A percentile compares a stretch with the other conserved stretches of the same genome.
Conservation (phyloP, 2,329 filamentous ascomycete species). For the Coniochaeta hoffmannii region DNA sequence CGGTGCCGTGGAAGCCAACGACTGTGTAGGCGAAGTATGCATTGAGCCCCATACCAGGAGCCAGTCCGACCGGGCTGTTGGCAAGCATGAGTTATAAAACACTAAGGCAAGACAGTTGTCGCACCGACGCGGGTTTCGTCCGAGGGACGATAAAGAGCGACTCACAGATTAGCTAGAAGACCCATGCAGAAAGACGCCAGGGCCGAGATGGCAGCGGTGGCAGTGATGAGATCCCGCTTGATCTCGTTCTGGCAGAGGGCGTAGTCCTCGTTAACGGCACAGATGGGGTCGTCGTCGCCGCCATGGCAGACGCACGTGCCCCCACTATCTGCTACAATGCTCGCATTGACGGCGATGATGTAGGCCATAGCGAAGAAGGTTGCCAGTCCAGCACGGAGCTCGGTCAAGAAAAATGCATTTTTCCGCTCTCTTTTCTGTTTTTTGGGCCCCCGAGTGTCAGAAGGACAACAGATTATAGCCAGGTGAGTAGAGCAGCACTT, state of each 20-base stretch:
- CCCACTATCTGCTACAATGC: slow-evolving; percentile 54
- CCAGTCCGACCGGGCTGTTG: slow-evolving; percentile 53
- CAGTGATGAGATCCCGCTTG: slow-evolving; percentile 75
- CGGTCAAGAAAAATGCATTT: slow-evolving; percentile 72
- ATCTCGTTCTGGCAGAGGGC: slow-evolving; percentile 55
- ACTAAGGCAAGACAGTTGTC: not conserved
- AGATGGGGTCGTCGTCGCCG: slow-evolving; percentile 42
- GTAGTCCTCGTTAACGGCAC: slow-evolving; percentile 50
- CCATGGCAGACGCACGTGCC: slow-evolving; percentile 69
- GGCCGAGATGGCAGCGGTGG: slow-evolving; percentile 75
- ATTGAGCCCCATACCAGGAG: slow-evolving; percentile 75
- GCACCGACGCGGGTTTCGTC: no score
- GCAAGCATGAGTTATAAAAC: slow-evolving; percentile 1
- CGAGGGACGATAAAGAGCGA: slow-evolving; percentile 9
- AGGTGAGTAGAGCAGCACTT: slow-evolving; percentile 28
- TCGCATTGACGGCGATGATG: slow-evolving; percentile 46
- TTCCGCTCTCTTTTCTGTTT: slow-evolving; percentile 60
- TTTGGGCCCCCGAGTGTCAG: slow-evolving; percentile 5
- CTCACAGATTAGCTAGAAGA: slow-evolving; percentile 66
- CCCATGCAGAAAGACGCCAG: slow-evolving; percentile 80
- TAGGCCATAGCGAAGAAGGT: slow-evolving; percentile 64
- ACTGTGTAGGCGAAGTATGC: slow-evolving; percentile 81
- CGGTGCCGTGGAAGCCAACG: slow-evolving; percentile 69
- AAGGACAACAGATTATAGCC: not conserved
- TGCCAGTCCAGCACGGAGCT: slow-evolving; percentile 74